Base-by-base conservation (phyloP, 495 filamentous ascomycete species). In the Talaromyces trachyspermus region DNA sequence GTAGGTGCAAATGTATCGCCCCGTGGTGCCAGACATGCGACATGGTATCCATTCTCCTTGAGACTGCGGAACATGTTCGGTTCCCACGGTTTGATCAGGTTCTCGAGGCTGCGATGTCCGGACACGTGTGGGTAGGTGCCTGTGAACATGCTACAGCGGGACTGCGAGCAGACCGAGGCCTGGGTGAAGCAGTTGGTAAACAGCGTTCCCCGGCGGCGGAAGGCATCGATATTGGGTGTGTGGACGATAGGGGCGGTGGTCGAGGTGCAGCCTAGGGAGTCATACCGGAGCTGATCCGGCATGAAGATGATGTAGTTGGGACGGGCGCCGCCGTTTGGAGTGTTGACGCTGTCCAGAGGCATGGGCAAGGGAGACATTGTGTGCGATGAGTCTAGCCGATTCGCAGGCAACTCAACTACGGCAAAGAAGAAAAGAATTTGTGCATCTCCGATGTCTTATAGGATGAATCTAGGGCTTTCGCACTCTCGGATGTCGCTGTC, bases 81-180 rank as follows among this genome's bases (percentile, higher is more conserved):
- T 35, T 61, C 58, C 58, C 58, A 61, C 11, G 51, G 53, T 35
- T 61, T 61, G 52, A 61, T 61, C 6, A 61, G 38, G 26, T 58
- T 61, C 14, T 58, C 49, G 9, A 58, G 45, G 8, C 50, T 54
- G 17, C 58, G 51, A 32, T 58, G 53, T 10, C 58, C 55, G 20
- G 49, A 52, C 11, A 58, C 53, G 42, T 61, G 55, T 5, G 55
- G 58, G 30, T 61, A 58, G 14, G 37, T 32, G 2, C 54, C 56
- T 5, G 50, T 58, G 33, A 54, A 58, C 51, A 58, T 50, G 18
- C 46, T 51, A 30, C 55, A 61, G 7, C 58, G 51, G 15, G 47
- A 51, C 25, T 61, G 58, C 0, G 58, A 54, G 49, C 58, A 58
- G 24, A 56, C 53, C 2, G 55, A 52, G 24, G 52, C 54, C 30